A percentile compares a stretch with the other conserved stretches of the same genome.
Evolutionary conservation across 768 basidiomycete species (phyloP).

Genomic region (Mrakia blollopis): DNA sequence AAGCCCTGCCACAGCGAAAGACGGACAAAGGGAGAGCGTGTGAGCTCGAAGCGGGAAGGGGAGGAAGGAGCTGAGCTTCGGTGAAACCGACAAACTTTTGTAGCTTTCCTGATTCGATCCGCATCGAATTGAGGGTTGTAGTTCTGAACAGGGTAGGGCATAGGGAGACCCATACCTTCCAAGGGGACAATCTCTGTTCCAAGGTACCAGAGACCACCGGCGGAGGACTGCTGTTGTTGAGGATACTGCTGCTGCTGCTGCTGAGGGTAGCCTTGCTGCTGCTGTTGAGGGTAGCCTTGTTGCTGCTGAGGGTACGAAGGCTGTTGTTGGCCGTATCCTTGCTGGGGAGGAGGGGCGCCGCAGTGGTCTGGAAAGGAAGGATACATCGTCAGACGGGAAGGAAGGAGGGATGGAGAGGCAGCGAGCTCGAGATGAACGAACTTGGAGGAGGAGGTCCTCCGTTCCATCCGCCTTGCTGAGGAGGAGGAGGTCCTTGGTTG

Average conservation of each 20-base stretch:
- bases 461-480: background rate
- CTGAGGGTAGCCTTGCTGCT: too few relatives aligned
- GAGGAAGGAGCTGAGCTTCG: background rate
- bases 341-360: constrained; percentile 1
- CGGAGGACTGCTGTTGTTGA: background rate
- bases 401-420: background rate
- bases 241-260: background rate
- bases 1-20: constrained; percentile 35
- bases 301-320: constrained; percentile 2
- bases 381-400: too few relatives aligned
- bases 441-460: background rate
- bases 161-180: constrained; percentile 27
- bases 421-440: background rate
- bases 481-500: background rate
- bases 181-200: constrained; percentile 11
- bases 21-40: background rate
- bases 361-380: background rate
- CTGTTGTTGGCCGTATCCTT: background rate
- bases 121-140: constrained; percentile 45
- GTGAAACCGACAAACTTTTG: constrained; percentile 37
- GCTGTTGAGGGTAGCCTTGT: constrained; percentile 8
- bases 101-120: constrained; percentile 46
- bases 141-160: constrained; percentile 26
- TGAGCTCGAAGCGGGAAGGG: background rate
- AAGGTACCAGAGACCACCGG: constrained; percentile 3